Base-by-base conservation (phyloP, 2,329 filamentous ascomycete genomes). In the Chaetothyriales sp. region DNA sequence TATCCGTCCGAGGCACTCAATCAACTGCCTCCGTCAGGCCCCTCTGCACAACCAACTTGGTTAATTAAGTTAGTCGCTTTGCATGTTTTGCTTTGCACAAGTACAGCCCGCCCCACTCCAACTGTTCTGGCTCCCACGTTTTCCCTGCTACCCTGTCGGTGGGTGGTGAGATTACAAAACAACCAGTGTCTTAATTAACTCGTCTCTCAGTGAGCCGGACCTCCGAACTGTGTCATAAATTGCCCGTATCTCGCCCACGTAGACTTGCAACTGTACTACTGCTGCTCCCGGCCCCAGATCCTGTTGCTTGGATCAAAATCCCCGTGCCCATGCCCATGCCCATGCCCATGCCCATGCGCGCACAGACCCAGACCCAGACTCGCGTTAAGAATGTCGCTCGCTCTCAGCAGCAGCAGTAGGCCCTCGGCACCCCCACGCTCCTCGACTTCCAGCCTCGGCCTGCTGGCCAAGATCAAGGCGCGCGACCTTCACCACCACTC, bases 401-500 rank as follows among this genome's bases (percentile, higher is more conserved):
- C 15, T 40, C 10, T 55, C 48, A 51, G 51, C 29, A 55, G 28
- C 19, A 47, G 51, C 29, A 55, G 28, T 18, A 47, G 48, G 25
- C 53, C 53, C 18, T 44, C 55, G 2, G 9, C 47, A 15, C 55
- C 55, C 13, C 46, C 48, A 19, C 55, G 55, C 18, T 46, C 48
- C 33, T 55, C 53, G 13, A 55, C 48, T 5, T 40, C 33, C 29
- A 54, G 54, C 7, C 51, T 58, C 51, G 53, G 52, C 33, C 47
- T 58, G 45, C 48, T 58, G 19, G 46, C 53, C 18, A 56, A 56
- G 43, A 58, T 58, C 54, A 56, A 54, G 50, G 52, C 54, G 6
- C 51, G 54, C 46, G 56, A 58, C 22, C 51, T 54, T 6, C 28
- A 46, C 47, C 55, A 57, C 47, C 55, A 57, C 47, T 53, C 53